A percentile compares a stretch with the other conserved stretches of the same genome.
These are phyloP conservation scores for Epichloe bromicola DNA, from an alignment of 2,329 filamentous ascomycete genomes.

Conservation along the genomic window DNA sequence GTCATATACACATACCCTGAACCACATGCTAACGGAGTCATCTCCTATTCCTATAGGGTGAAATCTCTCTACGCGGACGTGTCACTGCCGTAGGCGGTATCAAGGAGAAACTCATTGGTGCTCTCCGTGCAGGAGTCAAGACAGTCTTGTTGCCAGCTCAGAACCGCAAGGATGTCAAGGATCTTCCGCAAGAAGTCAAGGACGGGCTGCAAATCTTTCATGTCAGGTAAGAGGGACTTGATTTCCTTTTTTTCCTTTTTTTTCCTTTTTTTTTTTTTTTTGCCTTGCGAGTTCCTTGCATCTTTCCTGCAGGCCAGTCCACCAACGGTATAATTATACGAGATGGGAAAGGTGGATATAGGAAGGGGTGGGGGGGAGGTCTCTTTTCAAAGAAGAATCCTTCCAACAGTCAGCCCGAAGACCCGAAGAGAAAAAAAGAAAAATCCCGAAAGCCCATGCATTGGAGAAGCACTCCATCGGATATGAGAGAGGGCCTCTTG, in stretches of 20 bases:
- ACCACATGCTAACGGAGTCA: background rate
- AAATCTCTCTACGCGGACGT: constrained; percentile 70
- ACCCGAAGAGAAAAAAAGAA: too few species aligned
- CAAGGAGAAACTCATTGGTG: constrained; percentile 97
- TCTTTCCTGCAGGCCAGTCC: background rate
- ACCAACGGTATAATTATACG: too few species aligned
- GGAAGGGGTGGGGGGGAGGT: too few species aligned
- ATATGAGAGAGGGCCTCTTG: too few species aligned
- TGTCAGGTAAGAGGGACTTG: constrained; percentile 52
- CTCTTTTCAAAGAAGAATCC: too few species aligned
- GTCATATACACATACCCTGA: background rate
- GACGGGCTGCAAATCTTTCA: constrained; percentile 78
- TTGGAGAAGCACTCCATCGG: too few species aligned
- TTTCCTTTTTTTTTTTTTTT: background rate
- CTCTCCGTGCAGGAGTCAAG: constrained; percentile 84
- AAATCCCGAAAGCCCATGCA: too few species aligned
- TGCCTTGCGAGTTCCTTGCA: background rate
- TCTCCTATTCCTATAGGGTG: constrained; percentile 30
- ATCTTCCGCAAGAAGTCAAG: constrained; percentile 81
- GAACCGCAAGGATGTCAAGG: constrained; percentile 85
- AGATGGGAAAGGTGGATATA: too few species aligned
- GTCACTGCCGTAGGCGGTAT: constrained; percentile 94
- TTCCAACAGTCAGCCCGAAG: too few species aligned
- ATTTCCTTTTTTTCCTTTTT: background rate
- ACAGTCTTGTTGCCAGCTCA: constrained; percentile 77